Percentiles rank a stretch among this genome's conserved stretches.
These are phyloP conservation scores for Mycena venus DNA, from an alignment of 768 basidiomycete genomes.

Conservation along the genomic window DNA sequence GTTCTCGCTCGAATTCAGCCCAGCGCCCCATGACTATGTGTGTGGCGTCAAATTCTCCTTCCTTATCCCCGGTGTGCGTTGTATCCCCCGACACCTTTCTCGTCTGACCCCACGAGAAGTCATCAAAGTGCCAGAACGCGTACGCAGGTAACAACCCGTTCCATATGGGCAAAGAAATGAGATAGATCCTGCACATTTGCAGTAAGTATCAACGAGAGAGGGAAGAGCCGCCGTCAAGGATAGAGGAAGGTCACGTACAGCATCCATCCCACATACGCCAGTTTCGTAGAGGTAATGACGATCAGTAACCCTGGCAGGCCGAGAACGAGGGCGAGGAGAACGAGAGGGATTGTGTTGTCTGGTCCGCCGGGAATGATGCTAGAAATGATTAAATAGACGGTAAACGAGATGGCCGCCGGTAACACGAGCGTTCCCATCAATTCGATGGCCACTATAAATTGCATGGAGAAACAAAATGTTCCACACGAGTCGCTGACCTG, in stretches of 20 bases:
- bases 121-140: slow-evolving; percentile 98
- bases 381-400: slow-evolving; percentile 90
- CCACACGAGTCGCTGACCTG: slow-evolving; percentile 98
- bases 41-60: slow-evolving; percentile 83
- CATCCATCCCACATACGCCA: slow-evolving; percentile 98
- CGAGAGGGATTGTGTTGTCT: slow-evolving; percentile 86
- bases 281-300: slow-evolving; percentile 93
- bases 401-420: slow-evolving; percentile 98
- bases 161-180: slow-evolving; percentile 95
- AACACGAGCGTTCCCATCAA: slow-evolving; percentile 95
- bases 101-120: slow-evolving; percentile 94
- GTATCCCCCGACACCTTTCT: slow-evolving; percentile 68
- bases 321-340: slow-evolving; percentile 93
- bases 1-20: slow-evolving; percentile 86
- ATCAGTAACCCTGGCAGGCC: slow-evolving; percentile 98
- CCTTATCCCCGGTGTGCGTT: slow-evolving; percentile 71
- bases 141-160: slow-evolving; percentile 96
- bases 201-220: too few relatives aligned
- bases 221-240: too few relatives aligned
- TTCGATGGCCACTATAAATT: slow-evolving; percentile 99
- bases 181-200: slow-evolving; percentile 83
- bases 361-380: slow-evolving; percentile 86
- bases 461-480: slow-evolving; percentile 99
- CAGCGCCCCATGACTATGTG: slow-evolving; percentile 90
- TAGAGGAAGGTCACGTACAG: too few relatives aligned